Conservation (phyloP, 345 rosid genomes). For the Kandelia obovata region DNA sequence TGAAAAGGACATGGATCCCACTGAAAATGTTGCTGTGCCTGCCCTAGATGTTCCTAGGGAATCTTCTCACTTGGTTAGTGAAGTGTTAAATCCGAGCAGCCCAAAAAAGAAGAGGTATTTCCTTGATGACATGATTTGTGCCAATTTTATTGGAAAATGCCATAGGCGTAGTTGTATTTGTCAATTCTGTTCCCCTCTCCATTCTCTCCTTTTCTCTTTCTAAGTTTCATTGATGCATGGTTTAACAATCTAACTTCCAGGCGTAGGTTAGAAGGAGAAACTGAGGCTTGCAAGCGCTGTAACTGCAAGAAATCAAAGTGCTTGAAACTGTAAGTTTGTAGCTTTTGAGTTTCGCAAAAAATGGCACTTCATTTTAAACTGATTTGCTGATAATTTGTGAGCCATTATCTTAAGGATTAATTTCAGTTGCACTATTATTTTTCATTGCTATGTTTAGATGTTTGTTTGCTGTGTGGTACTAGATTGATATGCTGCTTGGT, state of each 20-base stretch:
- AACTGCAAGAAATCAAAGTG: conserved; percentile 96
- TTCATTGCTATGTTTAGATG: not conserved
- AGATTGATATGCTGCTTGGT: too few species aligned
- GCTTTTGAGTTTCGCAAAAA: not conserved
- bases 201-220: not conserved
- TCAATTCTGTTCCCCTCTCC: not conserved
- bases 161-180: not conserved
- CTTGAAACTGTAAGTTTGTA: conserved; percentile 82
- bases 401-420: too few species aligned
- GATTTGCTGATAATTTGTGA: not conserved
- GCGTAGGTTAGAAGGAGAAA: conserved; percentile 69
- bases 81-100: conserved; percentile 60
- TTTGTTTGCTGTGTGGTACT: too few species aligned
- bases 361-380: not conserved
- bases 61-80: conserved; percentile 36
- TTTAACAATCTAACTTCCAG: conserved; percentile 31
- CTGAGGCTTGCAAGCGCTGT: conserved; percentile 80
- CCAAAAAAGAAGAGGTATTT: conserved; percentile 80
- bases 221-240: not conserved
- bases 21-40: conserved; percentile 33
- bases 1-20: conserved; percentile 39
- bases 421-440: too few species aligned
- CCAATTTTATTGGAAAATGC: not conserved
- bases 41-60: conserved; percentile 51
- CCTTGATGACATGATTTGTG: not conserved